Conservation (phyloP, 148 eudicot species). For the Agrostemma githago region DNA sequence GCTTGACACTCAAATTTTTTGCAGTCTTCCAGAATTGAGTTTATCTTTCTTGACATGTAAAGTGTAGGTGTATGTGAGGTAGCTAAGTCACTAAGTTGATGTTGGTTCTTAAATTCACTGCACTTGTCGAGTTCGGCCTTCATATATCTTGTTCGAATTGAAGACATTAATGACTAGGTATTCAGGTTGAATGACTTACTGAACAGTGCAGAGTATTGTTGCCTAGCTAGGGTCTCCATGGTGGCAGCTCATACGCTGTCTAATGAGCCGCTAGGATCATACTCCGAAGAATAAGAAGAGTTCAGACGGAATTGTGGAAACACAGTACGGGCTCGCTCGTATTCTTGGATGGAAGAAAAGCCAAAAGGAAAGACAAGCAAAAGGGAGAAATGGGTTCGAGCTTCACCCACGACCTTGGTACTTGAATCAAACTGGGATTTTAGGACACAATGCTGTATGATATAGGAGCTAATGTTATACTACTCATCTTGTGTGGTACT, state of each 20-base stretch:
- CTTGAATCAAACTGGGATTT: background rate
- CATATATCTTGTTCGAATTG: too few species aligned
- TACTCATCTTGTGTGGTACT: background rate
- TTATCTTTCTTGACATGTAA: too few species aligned
- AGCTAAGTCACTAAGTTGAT: background rate
- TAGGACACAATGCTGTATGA: too few species aligned
- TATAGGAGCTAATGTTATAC: background rate
- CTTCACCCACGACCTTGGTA: conserved; percentile 71
- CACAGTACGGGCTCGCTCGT: conserved; percentile 16
- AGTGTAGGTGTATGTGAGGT: too few species aligned
- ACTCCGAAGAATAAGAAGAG: conserved; percentile 22
- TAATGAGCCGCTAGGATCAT: conserved; percentile 2
- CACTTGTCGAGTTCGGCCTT: background rate
- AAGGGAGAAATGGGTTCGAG: conserved; percentile 59
- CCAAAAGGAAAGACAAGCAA: conserved; percentile 33
- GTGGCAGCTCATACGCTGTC: conserved; percentile 1
- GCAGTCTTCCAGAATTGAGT: too few species aligned
- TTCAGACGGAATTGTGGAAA: conserved; percentile 22
- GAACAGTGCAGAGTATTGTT: background rate
- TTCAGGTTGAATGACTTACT: background rate
- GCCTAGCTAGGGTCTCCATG: conserved; percentile 20
- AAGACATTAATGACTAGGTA: background rate
- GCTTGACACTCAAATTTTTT: too few species aligned
- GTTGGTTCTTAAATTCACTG: background rate
- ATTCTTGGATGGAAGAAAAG: conserved; percentile 34